phyloP scores from a whole-genome alignment of 1,139 yeast genomes.

The Scheffersomyces cryptocercus region DNA sequence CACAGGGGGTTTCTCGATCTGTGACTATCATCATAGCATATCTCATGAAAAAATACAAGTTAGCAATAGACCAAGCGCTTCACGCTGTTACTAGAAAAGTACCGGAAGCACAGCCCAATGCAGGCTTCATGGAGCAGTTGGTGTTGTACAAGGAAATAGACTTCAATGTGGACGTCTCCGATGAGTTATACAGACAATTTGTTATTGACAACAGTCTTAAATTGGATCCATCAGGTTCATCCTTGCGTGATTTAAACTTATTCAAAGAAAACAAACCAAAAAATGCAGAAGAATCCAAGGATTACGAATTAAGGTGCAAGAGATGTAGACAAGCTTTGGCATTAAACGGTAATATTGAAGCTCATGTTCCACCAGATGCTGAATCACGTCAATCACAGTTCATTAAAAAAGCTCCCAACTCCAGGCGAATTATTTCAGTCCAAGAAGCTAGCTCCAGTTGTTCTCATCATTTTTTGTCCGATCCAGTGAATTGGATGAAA shows the following conservation, averaged over 20 bases:
- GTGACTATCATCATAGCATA: conserved; percentile 73
- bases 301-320: conserved; percentile 60
- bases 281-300: conserved; percentile 15
- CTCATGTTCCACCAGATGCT: conserved; percentile 61
- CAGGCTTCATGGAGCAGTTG: conserved; percentile 73
- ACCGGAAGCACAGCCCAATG: conserved; percentile 68
- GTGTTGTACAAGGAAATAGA: conserved; percentile 50
- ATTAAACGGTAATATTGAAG: conserved; percentile 47
- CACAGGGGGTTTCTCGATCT: conserved; percentile 88
- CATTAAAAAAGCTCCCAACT: conserved; percentile 59
- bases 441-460: conserved; percentile 61
- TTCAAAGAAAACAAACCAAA: conserved; percentile 4
- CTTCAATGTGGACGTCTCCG: conserved; percentile 24
- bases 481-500: conserved; percentile 92
- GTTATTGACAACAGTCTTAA: conserved; percentile 24
- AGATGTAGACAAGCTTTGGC: conserved; percentile 67
- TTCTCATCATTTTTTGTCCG: conserved; percentile 77
- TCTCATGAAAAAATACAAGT: conserved; percentile 70
- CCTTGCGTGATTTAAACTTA: conserved; percentile 7
- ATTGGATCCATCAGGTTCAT: conserved; percentile 30
- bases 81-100: conserved; percentile 70
- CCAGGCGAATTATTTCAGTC: conserved; percentile 53
- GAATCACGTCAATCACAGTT: conserved; percentile 65
- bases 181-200: conserved; percentile 28
- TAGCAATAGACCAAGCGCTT: conserved; percentile 60